Conservation (phyloP, 2,329 filamentous ascomycete species). For the Colletotrichum cuscutae region DNA sequence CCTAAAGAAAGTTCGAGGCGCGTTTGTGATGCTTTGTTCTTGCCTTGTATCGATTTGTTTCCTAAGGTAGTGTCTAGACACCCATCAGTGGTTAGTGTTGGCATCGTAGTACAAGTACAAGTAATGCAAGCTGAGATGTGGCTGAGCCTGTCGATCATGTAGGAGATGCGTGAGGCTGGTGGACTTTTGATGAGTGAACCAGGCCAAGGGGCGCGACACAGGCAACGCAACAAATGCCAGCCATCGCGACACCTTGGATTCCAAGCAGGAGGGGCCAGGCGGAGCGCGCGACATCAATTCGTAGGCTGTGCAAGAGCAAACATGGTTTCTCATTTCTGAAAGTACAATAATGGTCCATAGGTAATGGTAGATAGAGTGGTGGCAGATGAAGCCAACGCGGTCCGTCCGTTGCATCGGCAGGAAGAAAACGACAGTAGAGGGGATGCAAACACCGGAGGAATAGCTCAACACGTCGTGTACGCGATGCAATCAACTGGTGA, state of each 20-base stretch:
- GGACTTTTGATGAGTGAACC: constrained; percentile 11
- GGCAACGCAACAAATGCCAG: constrained; percentile 17
- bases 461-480: background rate
- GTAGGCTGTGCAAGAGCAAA: constrained; percentile 8
- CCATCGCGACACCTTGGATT: constrained; percentile 7
- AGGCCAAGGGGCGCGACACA: background rate
- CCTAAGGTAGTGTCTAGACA: background rate
- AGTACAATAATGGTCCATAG: constrained; percentile 9
- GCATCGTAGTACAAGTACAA: background rate
- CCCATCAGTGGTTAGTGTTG: background rate
- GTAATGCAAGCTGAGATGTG: constrained; percentile 2
- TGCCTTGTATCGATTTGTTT: background rate
- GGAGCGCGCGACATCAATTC: background rate
- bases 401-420: background rate
- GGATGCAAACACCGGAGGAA: background rate
- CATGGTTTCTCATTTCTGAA: constrained; percentile 18
- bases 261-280: background rate
- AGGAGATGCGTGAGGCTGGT: constrained; percentile 27
- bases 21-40: background rate
- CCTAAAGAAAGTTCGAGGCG: background rate
- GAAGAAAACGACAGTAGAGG: background rate
- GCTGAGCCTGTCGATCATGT: constrained; percentile 19
- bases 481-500: background rate
- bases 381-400: constrained; percentile 3
- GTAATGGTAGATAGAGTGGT: background rate